Evolutionary conservation across 306 rosid genomes (phyloP), one percentile per base, ranked within the genome.

Genomic region (Casuarina glauca): DNA sequence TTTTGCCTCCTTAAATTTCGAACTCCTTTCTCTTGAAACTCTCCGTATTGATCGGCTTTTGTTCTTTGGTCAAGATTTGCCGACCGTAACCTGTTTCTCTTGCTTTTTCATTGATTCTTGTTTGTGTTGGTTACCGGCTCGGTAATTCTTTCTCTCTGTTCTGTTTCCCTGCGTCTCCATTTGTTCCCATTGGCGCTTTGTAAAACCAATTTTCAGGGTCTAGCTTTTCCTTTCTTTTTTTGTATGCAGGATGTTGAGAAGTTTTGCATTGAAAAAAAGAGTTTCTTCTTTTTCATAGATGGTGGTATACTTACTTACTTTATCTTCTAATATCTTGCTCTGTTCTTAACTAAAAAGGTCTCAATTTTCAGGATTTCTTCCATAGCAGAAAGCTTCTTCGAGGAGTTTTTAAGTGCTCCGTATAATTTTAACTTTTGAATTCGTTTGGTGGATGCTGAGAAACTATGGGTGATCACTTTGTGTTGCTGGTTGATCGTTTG

Each of bases 391-490:
- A 77, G 49, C 78, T 80, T 48, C 8, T 39, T 72, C 43, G 69
- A 76, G 62, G 74, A 82, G 72, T 53, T 64, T 73, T 42, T 78
- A 64, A 58, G 75, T 12, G 67, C 48, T 70, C 12, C 69, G 35
- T 64, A 73, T 69, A 48, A 26, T 26, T 26, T 26, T 26, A 26
- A 26, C 32, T 55, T 69, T 69, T 45, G 53, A 74, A 58, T 60
- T 76, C 73, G 6, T 71, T 66, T 71, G 46, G 52, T 77, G 78
- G 74, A 63, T 69, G 82, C 16, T 50, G 10, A 78, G 78, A 63
- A 68, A 69, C 75, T 75, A 93, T 96, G 99, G 99, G 98, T 49
- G 99, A 96, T 79, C 98, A 96, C 76, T 93, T 96, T 86, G 94
- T 90, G 10, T 82, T 96, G 72, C 84, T 96, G 84, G 96, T 96